A percentile compares a stretch with the other conserved stretches of the same genome.
Evolutionary conservation across 345 rosid genomes (phyloP).

Genomic region (Eucalyptus sp.): DNA sequence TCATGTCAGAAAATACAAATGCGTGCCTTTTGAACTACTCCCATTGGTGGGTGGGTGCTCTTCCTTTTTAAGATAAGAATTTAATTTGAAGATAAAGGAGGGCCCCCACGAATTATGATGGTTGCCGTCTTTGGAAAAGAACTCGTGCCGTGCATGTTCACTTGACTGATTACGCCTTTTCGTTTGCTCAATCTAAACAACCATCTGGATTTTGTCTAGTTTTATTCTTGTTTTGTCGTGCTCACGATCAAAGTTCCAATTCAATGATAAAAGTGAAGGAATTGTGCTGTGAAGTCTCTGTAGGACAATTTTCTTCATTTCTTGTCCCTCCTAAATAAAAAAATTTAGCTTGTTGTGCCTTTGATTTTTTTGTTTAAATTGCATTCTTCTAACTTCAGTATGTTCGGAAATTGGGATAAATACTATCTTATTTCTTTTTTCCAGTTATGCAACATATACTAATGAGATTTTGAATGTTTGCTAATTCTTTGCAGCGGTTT

Average conservation of each 20-base stretch:
- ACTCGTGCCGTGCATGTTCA: neutral
- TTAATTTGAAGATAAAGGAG: neutral
- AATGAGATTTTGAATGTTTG: neutral
- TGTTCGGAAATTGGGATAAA: neutral
- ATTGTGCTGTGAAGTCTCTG: too few relatives aligned
- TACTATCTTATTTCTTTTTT: neutral
- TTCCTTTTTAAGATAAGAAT: neutral
- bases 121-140: neutral
- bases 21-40: neutral
- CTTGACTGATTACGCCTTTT: neutral
- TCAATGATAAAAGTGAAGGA: too few relatives aligned
- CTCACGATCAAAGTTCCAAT: neutral
- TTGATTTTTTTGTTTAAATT: too few relatives aligned
- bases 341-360: neutral
- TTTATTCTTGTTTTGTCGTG: too few relatives aligned
- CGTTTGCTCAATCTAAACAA: neutral
- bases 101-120: neutral
- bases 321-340: neutral
- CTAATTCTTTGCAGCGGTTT: conserved; percentile 33
- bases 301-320: neutral
- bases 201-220: neutral
- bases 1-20: neutral
- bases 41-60: neutral
- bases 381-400: neutral
- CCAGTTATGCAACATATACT: neutral